A percentile compares a stretch with the other conserved stretches of the same genome.
Evolutionary conservation across 2,329 filamentous ascomycete genomes (phyloP).

Genomic region (Aspergillus costaricaensis): DNA sequence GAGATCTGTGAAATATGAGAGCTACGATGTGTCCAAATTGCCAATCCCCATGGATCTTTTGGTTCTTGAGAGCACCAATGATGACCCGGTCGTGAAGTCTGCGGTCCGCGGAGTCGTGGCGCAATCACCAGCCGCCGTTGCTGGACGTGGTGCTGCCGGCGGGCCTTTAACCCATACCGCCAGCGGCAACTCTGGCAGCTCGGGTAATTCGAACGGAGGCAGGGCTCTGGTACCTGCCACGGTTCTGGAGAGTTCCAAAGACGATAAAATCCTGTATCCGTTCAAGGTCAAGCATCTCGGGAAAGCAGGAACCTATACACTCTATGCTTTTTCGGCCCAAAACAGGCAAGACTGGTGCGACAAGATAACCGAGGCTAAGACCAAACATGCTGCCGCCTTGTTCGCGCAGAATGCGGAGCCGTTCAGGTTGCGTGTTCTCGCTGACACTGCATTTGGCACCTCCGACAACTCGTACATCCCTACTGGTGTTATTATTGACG

Average conservation of each 20-base stretch:
- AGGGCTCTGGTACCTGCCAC: slow-evolving; percentile 52
- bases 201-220: slow-evolving; percentile 62
- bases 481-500: slow-evolving; percentile 76
- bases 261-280: slow-evolving; percentile 85
- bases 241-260: slow-evolving; percentile 59
- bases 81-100: slow-evolving; percentile 83
- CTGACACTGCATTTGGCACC: slow-evolving; percentile 76
- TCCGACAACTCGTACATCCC: slow-evolving; percentile 54
- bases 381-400: slow-evolving; percentile 82
- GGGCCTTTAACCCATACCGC: slow-evolving; percentile 60
- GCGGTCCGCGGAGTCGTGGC: slow-evolving; percentile 70
- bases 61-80: slow-evolving; percentile 87
- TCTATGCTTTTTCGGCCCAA: slow-evolving; percentile 77
- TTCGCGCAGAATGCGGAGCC: slow-evolving; percentile 94
- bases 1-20: slow-evolving; percentile 72
- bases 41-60: slow-evolving; percentile 96
- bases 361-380: slow-evolving; percentile 94
- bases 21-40: slow-evolving; percentile 90
- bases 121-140: slow-evolving; percentile 57
- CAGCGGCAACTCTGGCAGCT: slow-evolving; percentile 66
- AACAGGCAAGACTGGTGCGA: slow-evolving; percentile 86
- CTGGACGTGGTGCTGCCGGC: slow-evolving; percentile 23
- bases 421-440: slow-evolving; percentile 87
- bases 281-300: slow-evolving; percentile 96
- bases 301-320: slow-evolving; percentile 79